Conservation (phyloP, 2,329 filamentous ascomycete species). For the Karstenula rhodostoma region DNA sequence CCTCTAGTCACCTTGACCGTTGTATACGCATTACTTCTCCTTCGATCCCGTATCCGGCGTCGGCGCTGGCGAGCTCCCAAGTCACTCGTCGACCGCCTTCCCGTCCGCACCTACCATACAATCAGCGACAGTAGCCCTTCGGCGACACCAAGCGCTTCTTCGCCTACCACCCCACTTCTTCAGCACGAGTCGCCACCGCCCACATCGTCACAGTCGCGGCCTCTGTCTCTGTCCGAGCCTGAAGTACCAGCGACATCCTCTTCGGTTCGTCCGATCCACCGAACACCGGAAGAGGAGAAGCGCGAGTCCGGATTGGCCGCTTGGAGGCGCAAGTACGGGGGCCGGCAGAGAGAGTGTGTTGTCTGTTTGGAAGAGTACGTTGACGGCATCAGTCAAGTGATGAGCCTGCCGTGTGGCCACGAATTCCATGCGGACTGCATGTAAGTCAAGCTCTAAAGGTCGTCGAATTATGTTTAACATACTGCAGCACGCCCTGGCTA, state of each 20-base stretch:
- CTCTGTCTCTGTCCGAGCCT: conserved; percentile 71
- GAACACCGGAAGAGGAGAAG: conserved; percentile 60
- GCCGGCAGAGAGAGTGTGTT: conserved; percentile 84
- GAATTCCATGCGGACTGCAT: conserved; percentile 99
- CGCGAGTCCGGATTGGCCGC: conserved; percentile 58
- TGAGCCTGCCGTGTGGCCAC: conserved; percentile 96
- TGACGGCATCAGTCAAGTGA: conserved; percentile 91
- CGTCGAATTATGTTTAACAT: conserved; percentile 26
- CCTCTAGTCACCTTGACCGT: conserved; percentile 91
- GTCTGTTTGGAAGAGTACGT: conserved; percentile 97
- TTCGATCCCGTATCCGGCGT: conserved; percentile 87
- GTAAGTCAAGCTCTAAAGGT: conserved; percentile 66
- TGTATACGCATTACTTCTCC: conserved; percentile 86
- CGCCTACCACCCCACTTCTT: conserved; percentile 81
- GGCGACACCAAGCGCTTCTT: conserved; percentile 70
- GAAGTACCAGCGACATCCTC: conserved; percentile 58
- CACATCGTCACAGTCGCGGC: conserved; percentile 59
- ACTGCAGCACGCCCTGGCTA: conserved; percentile 86
- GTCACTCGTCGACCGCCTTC: conserved; percentile 91
- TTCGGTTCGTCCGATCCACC: conserved; percentile 33
- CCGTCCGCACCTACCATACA: conserved; percentile 93
- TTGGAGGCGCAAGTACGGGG: conserved; percentile 67
- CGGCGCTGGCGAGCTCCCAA: conserved; percentile 97
- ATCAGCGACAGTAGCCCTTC: conserved; percentile 70
- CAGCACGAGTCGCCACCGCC: conserved; percentile 53